These are phyloP conservation scores for Metschnikowia chrysomelidarum DNA, from an alignment of 805 yeast genomes.

Conservation along the genomic window DNA sequence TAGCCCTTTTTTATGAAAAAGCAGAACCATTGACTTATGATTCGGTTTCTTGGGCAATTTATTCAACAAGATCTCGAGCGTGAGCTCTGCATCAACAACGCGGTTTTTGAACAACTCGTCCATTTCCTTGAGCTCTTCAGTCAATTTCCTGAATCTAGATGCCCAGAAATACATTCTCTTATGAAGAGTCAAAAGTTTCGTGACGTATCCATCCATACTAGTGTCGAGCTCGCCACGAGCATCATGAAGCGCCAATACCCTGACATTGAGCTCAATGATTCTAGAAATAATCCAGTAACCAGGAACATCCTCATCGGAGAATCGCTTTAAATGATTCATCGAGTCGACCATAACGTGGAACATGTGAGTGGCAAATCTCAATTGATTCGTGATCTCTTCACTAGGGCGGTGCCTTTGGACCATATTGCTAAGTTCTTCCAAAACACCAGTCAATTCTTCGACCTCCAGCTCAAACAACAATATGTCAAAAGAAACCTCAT, in stretches of 20 bases:
- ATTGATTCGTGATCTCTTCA: not conserved
- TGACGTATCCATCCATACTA: not conserved
- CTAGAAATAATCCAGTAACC: constrained; percentile 1
- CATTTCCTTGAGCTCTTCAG: not conserved
- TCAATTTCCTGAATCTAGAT: not conserved
- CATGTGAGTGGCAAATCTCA: not conserved
- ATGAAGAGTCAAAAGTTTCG: not conserved
- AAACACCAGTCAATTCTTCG: not conserved
- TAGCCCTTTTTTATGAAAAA: too few species aligned
- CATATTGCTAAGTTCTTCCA: too few species aligned
- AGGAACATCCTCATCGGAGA: not conserved
- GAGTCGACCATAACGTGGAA: not conserved
- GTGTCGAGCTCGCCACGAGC: not conserved
- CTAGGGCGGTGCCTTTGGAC: too few species aligned
- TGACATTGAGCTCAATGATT: constrained; percentile 1
- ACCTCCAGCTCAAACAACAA: not conserved
- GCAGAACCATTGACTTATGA: too few species aligned
- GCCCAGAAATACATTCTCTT: not conserved
- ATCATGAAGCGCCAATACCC: constrained; percentile 3
- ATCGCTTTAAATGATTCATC: not conserved
- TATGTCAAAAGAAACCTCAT: not conserved
- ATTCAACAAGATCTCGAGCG: not conserved
- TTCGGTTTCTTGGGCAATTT: not conserved
- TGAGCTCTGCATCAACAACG: not conserved
- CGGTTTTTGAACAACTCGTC: not conserved